Conservation (phyloP, 768 basidiomycete genomes). For the Russula vinacea region DNA sequence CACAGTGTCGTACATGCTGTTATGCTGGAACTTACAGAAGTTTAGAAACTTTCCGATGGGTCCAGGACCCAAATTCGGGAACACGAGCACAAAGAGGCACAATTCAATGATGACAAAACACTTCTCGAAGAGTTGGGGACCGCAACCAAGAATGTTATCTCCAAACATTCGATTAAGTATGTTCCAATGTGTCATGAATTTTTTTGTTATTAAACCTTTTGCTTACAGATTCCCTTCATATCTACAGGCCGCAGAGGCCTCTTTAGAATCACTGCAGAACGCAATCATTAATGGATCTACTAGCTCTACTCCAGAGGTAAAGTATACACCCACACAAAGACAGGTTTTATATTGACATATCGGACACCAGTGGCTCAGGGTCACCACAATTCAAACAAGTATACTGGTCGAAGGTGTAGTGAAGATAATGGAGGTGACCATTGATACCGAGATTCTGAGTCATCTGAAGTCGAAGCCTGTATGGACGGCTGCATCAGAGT, state of each 20-base stretch:
- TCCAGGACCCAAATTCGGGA: neutral
- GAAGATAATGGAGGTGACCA: neutral
- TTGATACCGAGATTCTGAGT: neutral
- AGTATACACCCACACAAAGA: neutral
- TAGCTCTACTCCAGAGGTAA: neutral
- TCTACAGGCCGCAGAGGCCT: neutral
- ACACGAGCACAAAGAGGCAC: conserved; percentile 13
- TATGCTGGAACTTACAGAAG: neutral
- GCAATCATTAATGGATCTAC: neutral
- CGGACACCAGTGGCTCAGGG: conserved; percentile 14
- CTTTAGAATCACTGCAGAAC: conserved; percentile 3
- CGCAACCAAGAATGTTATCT: neutral
- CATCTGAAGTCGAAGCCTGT: conserved; percentile 22
- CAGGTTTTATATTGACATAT: neutral
- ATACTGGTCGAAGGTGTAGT: conserved; percentile 23
- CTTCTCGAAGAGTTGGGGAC: conserved; percentile 12
- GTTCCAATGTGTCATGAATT: neutral
- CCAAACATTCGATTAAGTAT: neutral
- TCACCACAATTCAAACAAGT: conserved; percentile 18
- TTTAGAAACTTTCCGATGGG: conserved; percentile 5
- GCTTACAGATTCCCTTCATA: conserved; percentile 13
- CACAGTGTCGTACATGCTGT: neutral
- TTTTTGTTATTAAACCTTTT: neutral
- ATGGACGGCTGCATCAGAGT: conserved; percentile 17
- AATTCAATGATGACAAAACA: conserved; percentile 13